phyloP scores from a whole-genome alignment of 139 green algal species.

The Coelastrella sp. region DNA sequence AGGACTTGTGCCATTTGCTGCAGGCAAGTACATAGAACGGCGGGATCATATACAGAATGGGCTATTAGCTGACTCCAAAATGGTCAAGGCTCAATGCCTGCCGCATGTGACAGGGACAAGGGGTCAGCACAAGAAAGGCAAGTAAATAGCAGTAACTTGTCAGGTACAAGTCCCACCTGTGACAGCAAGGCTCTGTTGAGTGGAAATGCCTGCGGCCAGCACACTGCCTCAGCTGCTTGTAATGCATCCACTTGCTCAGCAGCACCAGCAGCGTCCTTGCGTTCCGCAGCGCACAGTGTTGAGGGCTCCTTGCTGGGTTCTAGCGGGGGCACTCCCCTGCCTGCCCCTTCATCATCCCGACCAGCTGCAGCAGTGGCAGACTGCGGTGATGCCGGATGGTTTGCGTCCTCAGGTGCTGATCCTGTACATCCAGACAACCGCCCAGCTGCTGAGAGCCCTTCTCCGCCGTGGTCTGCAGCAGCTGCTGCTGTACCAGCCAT shows the following conservation, averaged over 20 bases:
- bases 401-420: not conserved
- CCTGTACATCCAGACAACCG: not conserved
- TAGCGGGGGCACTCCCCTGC: slow-evolving; percentile 7
- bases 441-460: not conserved
- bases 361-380: not conserved
- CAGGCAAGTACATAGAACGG: not conserved
- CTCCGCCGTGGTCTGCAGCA: not conserved
- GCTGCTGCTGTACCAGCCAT: not conserved
- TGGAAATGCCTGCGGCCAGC: slow-evolving; percentile 32
- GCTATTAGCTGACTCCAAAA: no score
- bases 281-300: not conserved
- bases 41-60: no score
- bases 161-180: not conserved
- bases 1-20: slow-evolving; percentile 42
- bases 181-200: not conserved
- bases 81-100: no score
- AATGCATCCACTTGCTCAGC: not conserved
- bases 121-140: no score
- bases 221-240: slow-evolving; percentile 28
- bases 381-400: not conserved
- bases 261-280: not conserved
- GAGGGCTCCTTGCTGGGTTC: slow-evolving; percentile 22
- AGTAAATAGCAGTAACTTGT: not conserved
- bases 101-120: no score
- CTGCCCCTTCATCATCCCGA: not conserved